phyloP scores from a whole-genome alignment of 345 rosid species.

The Sonneratia alba region DNA sequence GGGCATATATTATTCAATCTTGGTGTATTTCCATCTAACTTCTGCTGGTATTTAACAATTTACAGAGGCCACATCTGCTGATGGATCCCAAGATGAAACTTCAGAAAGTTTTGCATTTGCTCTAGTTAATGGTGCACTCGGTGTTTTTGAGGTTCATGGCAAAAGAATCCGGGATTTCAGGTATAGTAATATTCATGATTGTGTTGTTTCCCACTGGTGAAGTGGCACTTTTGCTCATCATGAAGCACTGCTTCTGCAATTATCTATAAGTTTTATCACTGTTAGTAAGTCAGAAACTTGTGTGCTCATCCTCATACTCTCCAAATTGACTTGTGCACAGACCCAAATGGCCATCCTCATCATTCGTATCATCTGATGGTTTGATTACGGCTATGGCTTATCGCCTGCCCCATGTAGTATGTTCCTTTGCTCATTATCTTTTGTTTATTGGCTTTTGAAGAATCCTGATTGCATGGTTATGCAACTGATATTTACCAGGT shows the following conservation, averaged over 20 bases:
- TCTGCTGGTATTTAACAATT: conserved; percentile 7
- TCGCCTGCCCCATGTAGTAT: conserved; percentile 91
- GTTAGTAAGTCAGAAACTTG: background rate
- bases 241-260: background rate
- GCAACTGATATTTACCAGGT: conserved; percentile 21
- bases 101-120: conserved; percentile 98
- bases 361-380: conserved; percentile 89
- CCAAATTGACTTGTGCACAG: conserved; percentile 39
- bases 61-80: conserved; percentile 42
- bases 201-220: background rate
- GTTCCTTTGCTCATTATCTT: conserved; percentile 19
- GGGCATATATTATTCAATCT: conserved; percentile 3
- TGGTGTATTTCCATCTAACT: conserved; percentile 10
- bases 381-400: conserved; percentile 96
- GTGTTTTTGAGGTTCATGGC: conserved; percentile 97
- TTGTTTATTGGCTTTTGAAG: background rate
- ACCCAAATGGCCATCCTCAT: conserved; percentile 98
- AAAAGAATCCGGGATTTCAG: conserved; percentile 93
- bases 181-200: conserved; percentile 19
- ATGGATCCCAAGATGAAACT: conserved; percentile 60
- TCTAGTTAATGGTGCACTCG: conserved; percentile 93
- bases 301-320: conserved; percentile 7
- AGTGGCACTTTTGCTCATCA: background rate
- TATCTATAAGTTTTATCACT: background rate
- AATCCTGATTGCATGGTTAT: background rate